A percentile compares a stretch with the other conserved stretches of the same genome.
phyloP scores from a whole-genome alignment of 306 rosid species.

The Leucaena leucocephala region DNA sequence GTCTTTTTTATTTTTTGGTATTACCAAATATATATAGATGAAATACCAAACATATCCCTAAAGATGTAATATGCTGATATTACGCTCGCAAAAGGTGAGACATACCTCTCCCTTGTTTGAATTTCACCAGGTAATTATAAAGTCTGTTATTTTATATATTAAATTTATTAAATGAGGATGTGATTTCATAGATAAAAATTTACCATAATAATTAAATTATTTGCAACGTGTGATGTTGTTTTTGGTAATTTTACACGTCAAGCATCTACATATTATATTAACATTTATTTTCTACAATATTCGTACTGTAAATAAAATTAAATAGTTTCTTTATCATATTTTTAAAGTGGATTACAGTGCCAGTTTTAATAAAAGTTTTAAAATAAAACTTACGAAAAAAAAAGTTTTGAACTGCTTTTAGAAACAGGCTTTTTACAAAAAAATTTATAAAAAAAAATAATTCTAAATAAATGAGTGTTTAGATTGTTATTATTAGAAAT shows the following conservation, averaged over 20 bases:
- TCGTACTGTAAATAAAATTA: no score
- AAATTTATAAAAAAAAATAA: no score
- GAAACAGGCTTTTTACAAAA: no score
- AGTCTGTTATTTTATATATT: background rate
- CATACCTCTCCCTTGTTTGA: background rate
- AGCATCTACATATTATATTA: background rate
- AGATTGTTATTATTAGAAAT: no score
- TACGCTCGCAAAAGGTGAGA: background rate
- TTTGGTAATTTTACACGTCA: conserved; percentile 17
- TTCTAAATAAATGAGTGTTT: no score
- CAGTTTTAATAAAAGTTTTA: no score
- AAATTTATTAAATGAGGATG: background rate
- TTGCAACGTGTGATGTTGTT: background rate
- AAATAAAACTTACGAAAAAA: no score
- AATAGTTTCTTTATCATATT: no score
- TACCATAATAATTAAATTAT: background rate
- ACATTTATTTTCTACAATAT: no score
- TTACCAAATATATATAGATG: background rate
- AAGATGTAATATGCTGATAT: background rate
- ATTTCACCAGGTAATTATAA: background rate
- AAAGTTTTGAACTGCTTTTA: no score
- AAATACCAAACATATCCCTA: no score
- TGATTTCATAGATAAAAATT: background rate
- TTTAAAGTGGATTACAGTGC: no score
- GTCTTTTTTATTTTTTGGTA: background rate